phyloP scores from a whole-genome alignment of 1,284 basidiomycete genomes.

The Kalmanozyma brasiliensis region DNA sequence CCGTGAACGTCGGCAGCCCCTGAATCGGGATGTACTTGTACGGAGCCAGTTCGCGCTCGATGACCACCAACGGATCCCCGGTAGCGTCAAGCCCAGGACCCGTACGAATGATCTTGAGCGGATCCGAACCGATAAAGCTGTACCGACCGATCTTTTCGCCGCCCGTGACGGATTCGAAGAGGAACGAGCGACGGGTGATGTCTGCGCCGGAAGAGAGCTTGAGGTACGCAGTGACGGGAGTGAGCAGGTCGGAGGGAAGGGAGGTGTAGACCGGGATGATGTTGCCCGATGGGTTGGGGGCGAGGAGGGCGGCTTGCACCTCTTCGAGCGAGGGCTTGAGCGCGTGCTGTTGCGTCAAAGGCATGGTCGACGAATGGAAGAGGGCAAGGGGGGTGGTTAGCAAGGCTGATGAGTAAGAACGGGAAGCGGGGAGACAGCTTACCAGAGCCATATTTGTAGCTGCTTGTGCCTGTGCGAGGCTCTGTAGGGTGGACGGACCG shows the following conservation, averaged over 20 bases:
- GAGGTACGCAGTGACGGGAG: conserved; percentile 96
- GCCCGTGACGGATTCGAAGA: conserved; percentile 75
- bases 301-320: conserved; percentile 57
- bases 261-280: conserved; percentile 92
- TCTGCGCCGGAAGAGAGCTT: conserved; percentile 89
- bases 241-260: conserved; percentile 93
- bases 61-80: conserved; percentile 85
- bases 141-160: conserved; percentile 93
- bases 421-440: background rate
- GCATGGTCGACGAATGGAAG: conserved; percentile 5
- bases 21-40: conserved; percentile 92
- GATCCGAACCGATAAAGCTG: conserved; percentile 95
- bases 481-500: conserved; percentile 10
- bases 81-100: conserved; percentile 83
- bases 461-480: conserved; percentile 10
- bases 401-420: background rate
- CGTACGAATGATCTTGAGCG: conserved; percentile 88
- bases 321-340: conserved; percentile 58
- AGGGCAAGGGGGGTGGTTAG: conserved; percentile 3
- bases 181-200: conserved; percentile 68
- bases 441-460: conserved; percentile 39
- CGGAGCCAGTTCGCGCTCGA: conserved; percentile 86
- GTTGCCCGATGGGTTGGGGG: conserved; percentile 73
- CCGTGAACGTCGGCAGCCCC: conserved; percentile 92
- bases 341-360: conserved; percentile 22